Conservation (phyloP, 345 rosid genomes). For the Corchorus capsularis region DNA sequence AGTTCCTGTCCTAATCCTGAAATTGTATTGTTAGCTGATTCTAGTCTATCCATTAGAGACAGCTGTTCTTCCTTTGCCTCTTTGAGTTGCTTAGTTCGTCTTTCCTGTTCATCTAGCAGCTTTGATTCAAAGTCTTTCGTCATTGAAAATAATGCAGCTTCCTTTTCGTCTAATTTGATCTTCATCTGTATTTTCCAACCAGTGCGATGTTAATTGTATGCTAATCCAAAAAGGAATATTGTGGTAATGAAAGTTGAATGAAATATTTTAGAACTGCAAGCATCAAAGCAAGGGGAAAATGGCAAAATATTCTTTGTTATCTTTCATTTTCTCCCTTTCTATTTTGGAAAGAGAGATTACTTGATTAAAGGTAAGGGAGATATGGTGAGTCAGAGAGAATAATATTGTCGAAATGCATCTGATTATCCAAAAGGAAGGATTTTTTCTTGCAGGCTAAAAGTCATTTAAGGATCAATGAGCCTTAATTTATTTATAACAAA, state of each 20-base stretch:
- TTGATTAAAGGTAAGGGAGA: background rate
- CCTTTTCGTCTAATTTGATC: slow-evolving; percentile 63
- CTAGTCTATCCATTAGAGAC: slow-evolving; percentile 54
- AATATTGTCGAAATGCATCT: slow-evolving; percentile 2
- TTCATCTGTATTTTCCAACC: slow-evolving; percentile 55
- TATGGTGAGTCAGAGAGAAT: background rate
- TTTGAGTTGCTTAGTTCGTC: slow-evolving; percentile 44
- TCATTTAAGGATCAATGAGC: slow-evolving; percentile 4
- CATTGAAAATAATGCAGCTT: slow-evolving; percentile 50
- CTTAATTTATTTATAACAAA: background rate
- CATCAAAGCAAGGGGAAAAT: slow-evolving; percentile 5
- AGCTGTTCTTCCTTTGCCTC: slow-evolving; percentile 64
- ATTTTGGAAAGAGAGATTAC: background rate
- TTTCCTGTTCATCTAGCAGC: slow-evolving; percentile 66
- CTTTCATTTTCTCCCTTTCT: background rate
- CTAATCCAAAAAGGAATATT: slow-evolving; percentile 6
- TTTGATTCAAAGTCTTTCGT: slow-evolving; percentile 61
- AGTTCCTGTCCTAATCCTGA: slow-evolving; percentile 72
- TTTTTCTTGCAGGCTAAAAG: slow-evolving; percentile 22
- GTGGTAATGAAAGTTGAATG: slow-evolving; percentile 15
- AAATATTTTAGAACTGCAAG: background rate
- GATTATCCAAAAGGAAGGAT: background rate
- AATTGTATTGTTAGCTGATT: slow-evolving; percentile 60
- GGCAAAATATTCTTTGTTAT: background rate
- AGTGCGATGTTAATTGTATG: slow-evolving; percentile 18